These are phyloP conservation scores for Capronia americana DNA, from an alignment of 2,329 filamentous ascomycete genomes.

Conservation along the genomic window DNA sequence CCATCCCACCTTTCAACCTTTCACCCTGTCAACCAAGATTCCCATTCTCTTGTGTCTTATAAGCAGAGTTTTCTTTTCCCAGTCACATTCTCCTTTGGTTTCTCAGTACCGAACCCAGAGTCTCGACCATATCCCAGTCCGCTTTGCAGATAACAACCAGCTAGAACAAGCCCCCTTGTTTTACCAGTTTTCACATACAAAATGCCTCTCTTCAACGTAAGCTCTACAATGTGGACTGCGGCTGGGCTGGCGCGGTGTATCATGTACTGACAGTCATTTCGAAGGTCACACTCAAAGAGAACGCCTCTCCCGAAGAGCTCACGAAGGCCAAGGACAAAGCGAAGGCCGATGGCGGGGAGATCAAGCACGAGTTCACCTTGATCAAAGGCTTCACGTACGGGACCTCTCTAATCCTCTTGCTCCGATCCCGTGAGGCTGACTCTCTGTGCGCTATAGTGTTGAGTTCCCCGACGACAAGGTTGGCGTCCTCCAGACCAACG, in stretches of 20 bases:
- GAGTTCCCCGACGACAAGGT: constrained; percentile 72
- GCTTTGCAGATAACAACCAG: neutral
- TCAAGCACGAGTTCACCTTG: constrained; percentile 80
- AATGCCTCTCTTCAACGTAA: constrained; percentile 52
- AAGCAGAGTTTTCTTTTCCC: neutral
- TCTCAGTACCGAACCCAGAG: constrained; percentile 5
- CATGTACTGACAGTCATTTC: constrained; percentile 1
- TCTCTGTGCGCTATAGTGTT: constrained; percentile 61
- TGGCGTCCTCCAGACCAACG: constrained; percentile 68
- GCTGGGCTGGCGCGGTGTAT: constrained; percentile 6
- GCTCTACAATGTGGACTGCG: constrained; percentile 20
- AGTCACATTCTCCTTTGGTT: constrained; percentile 8
- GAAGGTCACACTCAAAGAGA: constrained; percentile 80
- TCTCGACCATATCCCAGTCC: neutral
- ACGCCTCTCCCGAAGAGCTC: constrained; percentile 70
- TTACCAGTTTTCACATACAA: constrained; percentile 30
- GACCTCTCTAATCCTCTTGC: constrained; percentile 1
- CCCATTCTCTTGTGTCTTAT: constrained; percentile 10
- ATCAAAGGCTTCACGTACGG: constrained; percentile 93
- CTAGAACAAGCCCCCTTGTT: constrained; percentile 1
- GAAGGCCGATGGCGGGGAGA: constrained; percentile 77
- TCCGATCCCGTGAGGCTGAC: constrained; percentile 5
- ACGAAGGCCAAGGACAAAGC: constrained; percentile 77
- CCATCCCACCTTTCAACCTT: constrained; percentile 11
- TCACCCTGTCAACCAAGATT: neutral